These are phyloP conservation scores for Marchantia polymorpha DNA, from an alignment of 225 moss, liverwort and hornwort genomes.

Conservation along the genomic window DNA sequence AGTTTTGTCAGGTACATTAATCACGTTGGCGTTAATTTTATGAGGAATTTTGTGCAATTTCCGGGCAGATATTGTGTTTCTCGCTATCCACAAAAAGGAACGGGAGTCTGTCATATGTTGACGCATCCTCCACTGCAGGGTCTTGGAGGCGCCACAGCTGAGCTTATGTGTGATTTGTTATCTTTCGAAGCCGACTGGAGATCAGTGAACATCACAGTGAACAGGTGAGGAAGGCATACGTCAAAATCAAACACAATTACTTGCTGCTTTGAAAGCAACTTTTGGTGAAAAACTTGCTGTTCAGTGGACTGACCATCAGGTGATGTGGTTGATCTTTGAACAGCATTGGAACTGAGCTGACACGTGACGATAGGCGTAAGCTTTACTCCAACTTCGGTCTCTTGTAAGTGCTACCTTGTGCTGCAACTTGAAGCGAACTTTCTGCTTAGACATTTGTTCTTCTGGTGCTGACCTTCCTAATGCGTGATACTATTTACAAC, in stretches of 20 bases:
- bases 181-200: constrained; percentile 95
- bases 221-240: constrained; percentile 49
- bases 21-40: neutral
- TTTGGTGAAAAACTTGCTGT: neutral
- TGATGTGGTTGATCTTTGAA: constrained; percentile 10
- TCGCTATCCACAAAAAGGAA: neutral
- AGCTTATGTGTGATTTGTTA: constrained; percentile 81
- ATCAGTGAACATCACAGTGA: constrained; percentile 90
- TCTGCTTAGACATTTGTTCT: neutral
- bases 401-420: constrained; percentile 52
- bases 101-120: neutral
- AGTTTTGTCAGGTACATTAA: constrained; percentile 76
- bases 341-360: constrained; percentile 97
- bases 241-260: neutral
- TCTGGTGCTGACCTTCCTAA: neutral
- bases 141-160: constrained; percentile 90
- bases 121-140: constrained; percentile 38
- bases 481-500: neutral
- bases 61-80: neutral
- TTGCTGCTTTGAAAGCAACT: neutral
- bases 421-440: neutral
- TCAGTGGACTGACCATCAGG: neutral
- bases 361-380: constrained; percentile 90
- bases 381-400: constrained; percentile 89
- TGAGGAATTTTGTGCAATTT: neutral